A percentile compares a stretch with the other conserved stretches of the same genome.
phyloP scores from a whole-genome alignment of 345 rosid species.

The Gynandropsis gynandra region DNA sequence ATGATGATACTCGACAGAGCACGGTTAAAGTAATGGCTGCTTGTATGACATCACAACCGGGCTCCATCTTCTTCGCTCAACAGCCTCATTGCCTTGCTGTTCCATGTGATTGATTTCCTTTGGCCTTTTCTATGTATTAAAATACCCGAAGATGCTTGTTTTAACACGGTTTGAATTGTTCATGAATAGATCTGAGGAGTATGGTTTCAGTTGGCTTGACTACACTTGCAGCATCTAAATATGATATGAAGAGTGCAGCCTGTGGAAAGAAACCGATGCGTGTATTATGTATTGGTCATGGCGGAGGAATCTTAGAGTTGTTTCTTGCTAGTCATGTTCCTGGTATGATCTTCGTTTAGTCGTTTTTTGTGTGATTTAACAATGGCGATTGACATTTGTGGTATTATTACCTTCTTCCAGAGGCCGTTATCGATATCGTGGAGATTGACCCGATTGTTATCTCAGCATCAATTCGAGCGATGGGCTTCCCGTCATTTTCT shows the following conservation, averaged over 20 bases:
- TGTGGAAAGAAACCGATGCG: slow-evolving; percentile 53
- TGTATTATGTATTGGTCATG: slow-evolving; percentile 82
- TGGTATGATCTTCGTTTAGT: slow-evolving; percentile 32
- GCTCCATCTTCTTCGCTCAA: slow-evolving; percentile 57
- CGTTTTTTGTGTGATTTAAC: too few species aligned
- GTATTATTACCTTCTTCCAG: slow-evolving; percentile 29
- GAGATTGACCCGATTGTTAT: slow-evolving; percentile 87
- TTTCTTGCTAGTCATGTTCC: slow-evolving; percentile 74
- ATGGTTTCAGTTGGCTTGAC: slow-evolving; percentile 78
- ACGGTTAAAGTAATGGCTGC: slow-evolving; percentile 86
- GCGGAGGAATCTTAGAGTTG: slow-evolving; percentile 87
- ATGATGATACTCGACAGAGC: slow-evolving; percentile 75
- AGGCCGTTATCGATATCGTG: slow-evolving; percentile 60
- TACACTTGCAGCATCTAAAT: slow-evolving; percentile 50
- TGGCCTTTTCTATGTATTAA: background rate
- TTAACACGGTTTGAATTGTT: slow-evolving; percentile 3
- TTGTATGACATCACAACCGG: slow-evolving; percentile 39
- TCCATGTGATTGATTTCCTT: slow-evolving; percentile 48
- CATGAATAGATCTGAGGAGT: slow-evolving; percentile 67
- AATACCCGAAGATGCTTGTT: background rate
- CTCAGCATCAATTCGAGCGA: slow-evolving; percentile 57
- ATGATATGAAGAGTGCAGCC: slow-evolving; percentile 45
- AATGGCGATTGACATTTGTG: slow-evolving; percentile 1
- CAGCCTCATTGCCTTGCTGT: slow-evolving; percentile 79
- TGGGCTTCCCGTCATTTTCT: slow-evolving; percentile 90